phyloP scores from a whole-genome alignment of 257 asterid species.

The Solanum chmielewskii region DNA sequence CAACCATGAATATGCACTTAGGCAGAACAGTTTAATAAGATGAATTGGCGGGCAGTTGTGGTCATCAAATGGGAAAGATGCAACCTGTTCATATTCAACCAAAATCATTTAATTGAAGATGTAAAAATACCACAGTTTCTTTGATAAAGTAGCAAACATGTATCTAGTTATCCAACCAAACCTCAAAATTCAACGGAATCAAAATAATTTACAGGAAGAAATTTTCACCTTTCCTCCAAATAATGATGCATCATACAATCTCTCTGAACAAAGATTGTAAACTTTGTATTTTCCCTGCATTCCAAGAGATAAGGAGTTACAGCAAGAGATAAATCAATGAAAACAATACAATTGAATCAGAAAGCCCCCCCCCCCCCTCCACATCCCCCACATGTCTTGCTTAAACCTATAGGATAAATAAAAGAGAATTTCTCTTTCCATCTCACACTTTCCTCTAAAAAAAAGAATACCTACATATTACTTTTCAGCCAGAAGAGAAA shows the following conservation, averaged over 20 bases:
- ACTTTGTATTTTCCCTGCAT: conserved; percentile 92
- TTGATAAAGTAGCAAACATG: not conserved
- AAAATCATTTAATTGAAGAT: not conserved
- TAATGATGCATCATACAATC: conserved; percentile 85
- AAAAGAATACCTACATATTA: not conserved
- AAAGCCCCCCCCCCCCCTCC: not conserved
- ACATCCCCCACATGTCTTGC: not conserved
- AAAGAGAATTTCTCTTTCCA: not conserved
- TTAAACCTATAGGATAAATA: not conserved
- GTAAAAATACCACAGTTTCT: not conserved
- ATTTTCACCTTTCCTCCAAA: conserved; percentile 85
- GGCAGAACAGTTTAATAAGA: conserved; percentile 75
- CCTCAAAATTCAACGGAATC: not conserved
- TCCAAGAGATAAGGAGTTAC: not conserved
- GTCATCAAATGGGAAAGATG: conserved; percentile 94
- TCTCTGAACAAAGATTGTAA: conserved; percentile 96
- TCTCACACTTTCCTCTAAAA: not conserved
- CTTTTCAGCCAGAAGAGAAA: not conserved
- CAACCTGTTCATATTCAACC: conserved; percentile 56
- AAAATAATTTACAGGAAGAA: not conserved
- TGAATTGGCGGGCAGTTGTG: conserved; percentile 96
- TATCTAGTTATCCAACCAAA: not conserved
- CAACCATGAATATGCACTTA: conserved; percentile 96
- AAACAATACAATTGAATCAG: not conserved
- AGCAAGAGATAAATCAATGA: not conserved